Conservation (phyloP, 345 rosid genomes). For the Chamaenerion angustifolium region DNA sequence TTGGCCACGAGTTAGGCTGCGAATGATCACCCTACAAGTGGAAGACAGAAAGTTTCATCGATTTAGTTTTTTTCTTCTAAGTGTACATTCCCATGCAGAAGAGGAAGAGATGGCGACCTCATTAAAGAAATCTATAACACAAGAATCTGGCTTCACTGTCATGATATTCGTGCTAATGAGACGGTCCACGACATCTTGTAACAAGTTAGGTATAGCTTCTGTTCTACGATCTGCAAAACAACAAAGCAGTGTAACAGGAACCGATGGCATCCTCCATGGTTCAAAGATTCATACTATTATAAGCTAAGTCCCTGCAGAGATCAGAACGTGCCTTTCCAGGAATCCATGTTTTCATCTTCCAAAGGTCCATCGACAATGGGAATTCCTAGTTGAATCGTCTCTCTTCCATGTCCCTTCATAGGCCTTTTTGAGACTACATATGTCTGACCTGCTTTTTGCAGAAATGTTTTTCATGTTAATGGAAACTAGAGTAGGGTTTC, state of each 20-base stretch:
- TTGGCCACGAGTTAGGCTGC: conserved; percentile 56
- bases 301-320: background rate
- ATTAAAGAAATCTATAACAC: conserved; percentile 68
- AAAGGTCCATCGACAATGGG: conserved; percentile 62
- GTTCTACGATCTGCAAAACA: conserved; percentile 38
- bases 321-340: conserved; percentile 43
- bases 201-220: conserved; percentile 59
- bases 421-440: conserved; percentile 63
- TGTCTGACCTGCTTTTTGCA: conserved; percentile 49
- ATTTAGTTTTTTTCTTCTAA: background rate
- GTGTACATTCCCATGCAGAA: background rate
- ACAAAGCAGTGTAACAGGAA: background rate
- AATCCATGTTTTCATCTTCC: conserved; percentile 48
- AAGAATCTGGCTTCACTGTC: conserved; percentile 65
- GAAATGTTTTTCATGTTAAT: conserved; percentile 2
- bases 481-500: background rate
- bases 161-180: conserved; percentile 42
- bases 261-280: no score
- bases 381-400: conserved; percentile 81
- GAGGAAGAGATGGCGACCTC: conserved; percentile 32
- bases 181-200: conserved; percentile 64
- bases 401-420: conserved; percentile 83
- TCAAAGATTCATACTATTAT: no score
- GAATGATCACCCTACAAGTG: conserved; percentile 76
- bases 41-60: background rate